phyloP scores from a whole-genome alignment of 148 eudicot species.

The Cornus controversa region DNA sequence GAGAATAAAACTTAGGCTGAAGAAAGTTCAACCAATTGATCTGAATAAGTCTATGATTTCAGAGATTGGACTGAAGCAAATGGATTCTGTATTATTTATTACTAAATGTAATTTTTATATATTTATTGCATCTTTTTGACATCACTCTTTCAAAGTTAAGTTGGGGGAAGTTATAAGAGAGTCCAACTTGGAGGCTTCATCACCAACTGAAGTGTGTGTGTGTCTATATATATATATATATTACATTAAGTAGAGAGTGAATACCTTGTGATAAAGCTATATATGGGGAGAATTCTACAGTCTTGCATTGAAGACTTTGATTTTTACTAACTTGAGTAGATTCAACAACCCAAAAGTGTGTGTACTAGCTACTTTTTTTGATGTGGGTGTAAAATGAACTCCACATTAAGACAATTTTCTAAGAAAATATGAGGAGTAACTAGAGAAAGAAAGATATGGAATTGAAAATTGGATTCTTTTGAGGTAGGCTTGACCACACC shows the following conservation, averaged over 20 bases:
- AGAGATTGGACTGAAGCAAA: neutral
- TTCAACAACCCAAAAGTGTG: neutral
- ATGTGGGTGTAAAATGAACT: neutral
- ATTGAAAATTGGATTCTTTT: conserved; percentile 9
- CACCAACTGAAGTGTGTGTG: neutral
- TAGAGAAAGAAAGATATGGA: neutral
- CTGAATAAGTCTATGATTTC: neutral
- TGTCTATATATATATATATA: too few species aligned
- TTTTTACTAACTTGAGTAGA: neutral
- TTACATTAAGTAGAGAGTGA: neutral
- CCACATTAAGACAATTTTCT: neutral
- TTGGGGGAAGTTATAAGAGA: conserved; percentile 8
- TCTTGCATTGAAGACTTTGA: conserved; percentile 4
- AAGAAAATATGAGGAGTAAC: neutral
- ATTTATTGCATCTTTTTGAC: neutral
- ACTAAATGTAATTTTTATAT: neutral
- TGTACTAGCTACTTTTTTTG: neutral
- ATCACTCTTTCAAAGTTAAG: conserved; percentile 7
- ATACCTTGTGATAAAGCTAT: neutral
- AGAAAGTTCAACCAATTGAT: neutral
- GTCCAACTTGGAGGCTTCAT: conserved; percentile 18
- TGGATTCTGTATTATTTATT: too few species aligned
- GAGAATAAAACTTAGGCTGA: neutral
- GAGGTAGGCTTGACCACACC: conserved; percentile 12
- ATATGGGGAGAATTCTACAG: too few species aligned